These are phyloP conservation scores for Stephania yunnanensis DNA, from an alignment of 164 flowering plant species.

Conservation along the genomic window DNA sequence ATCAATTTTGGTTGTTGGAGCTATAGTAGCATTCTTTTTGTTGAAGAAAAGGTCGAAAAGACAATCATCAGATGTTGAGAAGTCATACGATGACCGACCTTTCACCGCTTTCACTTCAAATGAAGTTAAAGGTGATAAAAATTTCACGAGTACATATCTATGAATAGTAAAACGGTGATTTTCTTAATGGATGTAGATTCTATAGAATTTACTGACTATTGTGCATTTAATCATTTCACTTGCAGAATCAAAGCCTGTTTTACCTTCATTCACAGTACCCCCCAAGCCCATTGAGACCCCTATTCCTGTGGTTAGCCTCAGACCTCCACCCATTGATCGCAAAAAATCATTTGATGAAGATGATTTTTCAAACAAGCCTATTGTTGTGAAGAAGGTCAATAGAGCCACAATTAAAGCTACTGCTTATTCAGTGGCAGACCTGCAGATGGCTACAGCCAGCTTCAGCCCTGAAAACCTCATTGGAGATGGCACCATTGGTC, in stretches of 20 bases:
- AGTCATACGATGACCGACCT: slow-evolving; percentile 53
- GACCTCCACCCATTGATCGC: slow-evolving; percentile 82
- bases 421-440: slow-evolving; percentile 79
- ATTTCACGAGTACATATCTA: neutral
- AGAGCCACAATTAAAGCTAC: slow-evolving; percentile 41
- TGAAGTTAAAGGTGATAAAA: slow-evolving; percentile 55
- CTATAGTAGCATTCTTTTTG: slow-evolving; percentile 66
- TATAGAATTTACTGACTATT: neutral
- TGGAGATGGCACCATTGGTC: slow-evolving; percentile 90
- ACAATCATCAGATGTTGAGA: slow-evolving; percentile 54
- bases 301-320: slow-evolving; percentile 46
- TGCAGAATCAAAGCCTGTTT: slow-evolving; percentile 71
- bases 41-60: slow-evolving; percentile 53
- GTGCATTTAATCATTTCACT: slow-evolving; percentile 5
- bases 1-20: slow-evolving; percentile 69
- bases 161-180: neutral
- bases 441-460: slow-evolving; percentile 92
- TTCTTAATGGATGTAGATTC: neutral
- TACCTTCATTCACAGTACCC: slow-evolving; percentile 36
- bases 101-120: slow-evolving; percentile 56
- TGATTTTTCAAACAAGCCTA: slow-evolving; percentile 48
- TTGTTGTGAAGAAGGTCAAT: slow-evolving; percentile 47
- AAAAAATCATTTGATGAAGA: slow-evolving; percentile 86
- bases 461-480: slow-evolving; percentile 73
- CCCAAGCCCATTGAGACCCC: slow-evolving; percentile 49